Evolutionary conservation across 164 flowering plant species (phyloP).

Genomic region (Saururus chinensis): DNA sequence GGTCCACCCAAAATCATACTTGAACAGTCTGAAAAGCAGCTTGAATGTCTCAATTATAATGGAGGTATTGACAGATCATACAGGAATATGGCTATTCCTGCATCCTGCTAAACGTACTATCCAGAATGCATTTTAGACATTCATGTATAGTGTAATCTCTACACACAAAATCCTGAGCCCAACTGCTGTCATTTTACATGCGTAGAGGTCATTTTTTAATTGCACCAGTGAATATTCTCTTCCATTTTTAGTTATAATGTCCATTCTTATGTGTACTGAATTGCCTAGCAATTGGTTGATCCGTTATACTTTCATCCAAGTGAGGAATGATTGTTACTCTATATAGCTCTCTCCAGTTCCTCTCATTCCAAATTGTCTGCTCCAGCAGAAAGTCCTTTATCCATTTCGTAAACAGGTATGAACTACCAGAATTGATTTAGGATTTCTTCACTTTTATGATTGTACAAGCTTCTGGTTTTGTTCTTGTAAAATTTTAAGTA

Average conservation of each 20-base stretch:
- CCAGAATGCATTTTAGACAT: no score
- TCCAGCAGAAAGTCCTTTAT: conserved; percentile 56
- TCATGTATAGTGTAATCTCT: no score
- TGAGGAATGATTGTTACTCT: not conserved
- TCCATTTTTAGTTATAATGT: no score
- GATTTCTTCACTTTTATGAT: not conserved
- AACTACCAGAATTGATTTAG: not conserved
- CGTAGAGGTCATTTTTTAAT: no score
- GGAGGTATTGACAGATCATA: conserved; percentile 37
- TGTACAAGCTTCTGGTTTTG: no score
- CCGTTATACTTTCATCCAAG: not conserved
- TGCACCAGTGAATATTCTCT: no score
- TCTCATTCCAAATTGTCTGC: conserved; percentile 72
- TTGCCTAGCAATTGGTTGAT: not conserved
- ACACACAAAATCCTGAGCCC: no score
- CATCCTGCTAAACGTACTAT: no score
- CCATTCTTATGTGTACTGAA: no score
- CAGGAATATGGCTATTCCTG: not conserved
- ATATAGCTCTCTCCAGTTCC: conserved; percentile 90
- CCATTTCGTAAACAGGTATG: conserved; percentile 90
- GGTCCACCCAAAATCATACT: conserved; percentile 79
- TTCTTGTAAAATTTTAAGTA: no score
- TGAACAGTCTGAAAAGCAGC: conserved; percentile 66
- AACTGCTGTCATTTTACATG: no score
- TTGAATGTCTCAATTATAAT: conserved; percentile 53